Evolutionary conservation across 1,284 basidiomycete genomes (phyloP).

Genomic region (Boletus smithii): DNA sequence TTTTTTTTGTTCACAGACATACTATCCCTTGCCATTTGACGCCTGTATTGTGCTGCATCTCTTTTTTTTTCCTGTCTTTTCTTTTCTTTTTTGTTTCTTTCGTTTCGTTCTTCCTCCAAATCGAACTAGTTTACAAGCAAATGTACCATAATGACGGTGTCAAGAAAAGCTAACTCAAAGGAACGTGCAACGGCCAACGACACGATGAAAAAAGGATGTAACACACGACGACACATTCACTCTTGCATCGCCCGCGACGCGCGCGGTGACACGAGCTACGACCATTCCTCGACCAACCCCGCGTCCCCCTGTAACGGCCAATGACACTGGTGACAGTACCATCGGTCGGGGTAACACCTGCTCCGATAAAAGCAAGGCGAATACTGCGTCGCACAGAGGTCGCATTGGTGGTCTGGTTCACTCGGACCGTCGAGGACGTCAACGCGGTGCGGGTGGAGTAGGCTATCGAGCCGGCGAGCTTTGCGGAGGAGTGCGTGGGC

Average conservation of each 20-base stretch:
- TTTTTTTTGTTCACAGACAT: slow-evolving; percentile 3
- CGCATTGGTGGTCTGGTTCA: slow-evolving; percentile 30
- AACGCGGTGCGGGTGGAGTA: slow-evolving; percentile 39
- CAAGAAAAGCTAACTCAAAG: slow-evolving; percentile 4
- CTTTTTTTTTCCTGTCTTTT: neutral
- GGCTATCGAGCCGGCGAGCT: slow-evolving; percentile 73
- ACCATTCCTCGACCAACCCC: slow-evolving; percentile 15
- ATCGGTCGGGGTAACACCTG: slow-evolving; percentile 27
- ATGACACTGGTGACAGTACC: slow-evolving; percentile 60
- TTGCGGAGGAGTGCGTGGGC: slow-evolving; percentile 84
- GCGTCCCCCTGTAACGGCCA: slow-evolving; percentile 26
- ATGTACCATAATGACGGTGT: slow-evolving; percentile 30
- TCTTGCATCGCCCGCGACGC: slow-evolving; percentile 20
- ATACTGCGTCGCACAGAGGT: slow-evolving; percentile 36
- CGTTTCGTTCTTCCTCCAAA: neutral
- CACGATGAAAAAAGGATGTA: neutral
- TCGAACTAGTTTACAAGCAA: slow-evolving; percentile 30
- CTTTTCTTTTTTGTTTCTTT: neutral
- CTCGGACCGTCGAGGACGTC: slow-evolving; percentile 11
- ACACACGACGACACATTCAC: slow-evolving; percentile 6
- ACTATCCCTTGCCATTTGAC: slow-evolving; percentile 16
- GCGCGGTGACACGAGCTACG: slow-evolving; percentile 12
- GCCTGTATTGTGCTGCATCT: slow-evolving; percentile 26
- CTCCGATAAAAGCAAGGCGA: slow-evolving; percentile 41
- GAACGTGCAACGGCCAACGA: neutral